Percentiles rank a stretch among this genome's conserved stretches.
These are phyloP conservation scores for Kalmusia sp. DNA, from an alignment of 2,329 filamentous ascomycete species.

Conservation along the genomic window DNA sequence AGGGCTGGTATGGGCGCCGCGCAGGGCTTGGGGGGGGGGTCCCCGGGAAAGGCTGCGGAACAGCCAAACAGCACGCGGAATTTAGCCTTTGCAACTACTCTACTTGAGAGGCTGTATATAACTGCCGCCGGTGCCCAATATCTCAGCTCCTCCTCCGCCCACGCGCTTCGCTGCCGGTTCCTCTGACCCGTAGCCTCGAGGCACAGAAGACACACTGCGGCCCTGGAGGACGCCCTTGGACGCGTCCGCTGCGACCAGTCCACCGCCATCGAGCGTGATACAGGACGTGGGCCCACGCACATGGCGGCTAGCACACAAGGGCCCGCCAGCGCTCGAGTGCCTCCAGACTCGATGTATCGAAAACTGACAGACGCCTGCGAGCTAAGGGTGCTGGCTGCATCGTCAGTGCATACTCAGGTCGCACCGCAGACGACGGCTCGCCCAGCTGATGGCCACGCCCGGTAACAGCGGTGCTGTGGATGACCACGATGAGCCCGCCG, in stretches of 20 bases:
- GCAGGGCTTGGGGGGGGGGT: conserved; percentile 32
- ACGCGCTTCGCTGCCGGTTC: conserved; percentile 28
- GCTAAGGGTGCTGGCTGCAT: conserved; percentile 26
- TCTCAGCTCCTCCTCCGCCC: conserved; percentile 25
- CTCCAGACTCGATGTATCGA: conserved; percentile 28
- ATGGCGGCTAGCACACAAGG: conserved; percentile 37
- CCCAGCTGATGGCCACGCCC: conserved; percentile 15
- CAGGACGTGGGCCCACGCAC: conserved; percentile 37
- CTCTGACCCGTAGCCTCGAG: conserved; percentile 33
- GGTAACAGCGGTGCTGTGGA: conserved; percentile 3
- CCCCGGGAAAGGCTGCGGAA: conserved; percentile 32
- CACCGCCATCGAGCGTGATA: conserved; percentile 26
- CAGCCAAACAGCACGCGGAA: conserved; percentile 33
- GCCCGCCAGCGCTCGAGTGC: conserved; percentile 24
- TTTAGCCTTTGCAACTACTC: conserved; percentile 45
- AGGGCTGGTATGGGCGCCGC: conserved; percentile 32
- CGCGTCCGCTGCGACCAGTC: conserved; percentile 16
- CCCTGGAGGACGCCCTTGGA: not conserved
- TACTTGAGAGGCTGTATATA: conserved; percentile 42
- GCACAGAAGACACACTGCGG: conserved; percentile 11
- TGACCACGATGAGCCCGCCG: not conserved
- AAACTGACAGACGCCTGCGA: conserved; percentile 25
- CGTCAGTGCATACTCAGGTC: conserved; percentile 30
- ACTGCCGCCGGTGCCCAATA: conserved; percentile 36
- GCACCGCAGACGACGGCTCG: conserved; percentile 31